These are phyloP conservation scores for Agrostemma githago DNA, from an alignment of 148 eudicot species.

Conservation along the genomic window DNA sequence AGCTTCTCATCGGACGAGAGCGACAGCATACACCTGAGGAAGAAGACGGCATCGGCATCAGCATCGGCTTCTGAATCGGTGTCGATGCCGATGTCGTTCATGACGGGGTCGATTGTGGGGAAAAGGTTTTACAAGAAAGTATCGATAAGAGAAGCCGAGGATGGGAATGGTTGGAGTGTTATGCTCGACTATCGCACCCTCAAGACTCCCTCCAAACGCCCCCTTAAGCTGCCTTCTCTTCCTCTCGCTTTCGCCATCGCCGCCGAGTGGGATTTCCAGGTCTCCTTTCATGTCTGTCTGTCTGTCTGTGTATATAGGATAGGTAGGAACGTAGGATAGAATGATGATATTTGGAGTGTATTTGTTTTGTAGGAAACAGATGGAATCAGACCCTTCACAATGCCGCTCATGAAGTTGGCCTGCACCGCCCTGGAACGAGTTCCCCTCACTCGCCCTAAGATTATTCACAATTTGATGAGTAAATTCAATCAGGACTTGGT, in stretches of 20 bases:
- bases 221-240: constrained; percentile 67
- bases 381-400: constrained; percentile 94
- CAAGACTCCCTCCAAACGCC: constrained; percentile 68
- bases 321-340: not conserved
- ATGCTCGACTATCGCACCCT: constrained; percentile 93
- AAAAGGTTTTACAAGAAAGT: constrained; percentile 74
- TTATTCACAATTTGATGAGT: constrained; percentile 68
- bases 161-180: constrained; percentile 77
- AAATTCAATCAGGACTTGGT: constrained; percentile 85
- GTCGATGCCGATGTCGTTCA: constrained; percentile 80
- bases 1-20: constrained; percentile 37
- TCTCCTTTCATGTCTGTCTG: not conserved
- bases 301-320: too few relatives aligned
- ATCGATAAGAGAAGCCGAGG: constrained; percentile 70
- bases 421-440: constrained; percentile 95
- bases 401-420: constrained; percentile 91
- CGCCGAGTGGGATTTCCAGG: constrained; percentile 96
- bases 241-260: constrained; percentile 80
- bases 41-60: constrained; percentile 14
- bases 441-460: constrained; percentile 60
- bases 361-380: constrained; percentile 58
- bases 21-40: constrained; percentile 32
- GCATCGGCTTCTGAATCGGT: constrained; percentile 50
- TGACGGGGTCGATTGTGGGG: constrained; percentile 89
- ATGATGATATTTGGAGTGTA: constrained; percentile 6